phyloP scores from a whole-genome alignment of 257 asterid species.

The Nyctanthes arbortristis region DNA sequence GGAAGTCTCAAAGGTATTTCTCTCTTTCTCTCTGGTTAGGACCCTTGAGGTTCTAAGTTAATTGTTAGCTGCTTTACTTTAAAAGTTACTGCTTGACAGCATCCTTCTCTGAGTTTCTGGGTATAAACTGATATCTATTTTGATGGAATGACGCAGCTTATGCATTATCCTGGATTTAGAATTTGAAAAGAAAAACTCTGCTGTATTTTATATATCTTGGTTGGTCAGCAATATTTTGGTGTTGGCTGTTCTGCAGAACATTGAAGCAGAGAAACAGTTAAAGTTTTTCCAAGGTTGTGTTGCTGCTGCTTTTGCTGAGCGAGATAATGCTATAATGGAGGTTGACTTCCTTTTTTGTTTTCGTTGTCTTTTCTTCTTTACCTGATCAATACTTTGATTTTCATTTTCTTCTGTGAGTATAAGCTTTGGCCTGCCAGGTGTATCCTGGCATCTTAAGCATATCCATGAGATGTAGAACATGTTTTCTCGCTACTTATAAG shows the following conservation, averaged over 20 bases:
- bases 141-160: neutral
- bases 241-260: slow-evolving; percentile 54
- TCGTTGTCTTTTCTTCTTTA: slow-evolving; percentile 19
- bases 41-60: neutral
- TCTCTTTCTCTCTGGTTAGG: slow-evolving; percentile 18
- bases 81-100: neutral
- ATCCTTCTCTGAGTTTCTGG: neutral
- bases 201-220: neutral
- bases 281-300: slow-evolving; percentile 93
- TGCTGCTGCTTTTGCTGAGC: slow-evolving; percentile 93
- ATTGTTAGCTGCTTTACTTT: neutral
- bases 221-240: slow-evolving; percentile 15
- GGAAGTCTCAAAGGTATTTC: slow-evolving; percentile 80
- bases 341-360: slow-evolving; percentile 34
- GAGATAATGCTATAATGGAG: slow-evolving; percentile 97
- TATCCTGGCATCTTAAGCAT: slow-evolving; percentile 12
- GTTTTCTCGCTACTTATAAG: too few relatives aligned
- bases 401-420: slow-evolving; percentile 11
- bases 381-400: slow-evolving; percentile 2
- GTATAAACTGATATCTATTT: neutral
- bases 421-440: slow-evolving; percentile 13
- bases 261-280: slow-evolving; percentile 92
- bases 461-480: slow-evolving; percentile 10
- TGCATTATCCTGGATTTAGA: neutral
- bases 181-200: slow-evolving; percentile 3